Evolutionary conservation across 805 yeast genomes (phyloP).

Genomic region (Hanseniaspora nectarophila): DNA sequence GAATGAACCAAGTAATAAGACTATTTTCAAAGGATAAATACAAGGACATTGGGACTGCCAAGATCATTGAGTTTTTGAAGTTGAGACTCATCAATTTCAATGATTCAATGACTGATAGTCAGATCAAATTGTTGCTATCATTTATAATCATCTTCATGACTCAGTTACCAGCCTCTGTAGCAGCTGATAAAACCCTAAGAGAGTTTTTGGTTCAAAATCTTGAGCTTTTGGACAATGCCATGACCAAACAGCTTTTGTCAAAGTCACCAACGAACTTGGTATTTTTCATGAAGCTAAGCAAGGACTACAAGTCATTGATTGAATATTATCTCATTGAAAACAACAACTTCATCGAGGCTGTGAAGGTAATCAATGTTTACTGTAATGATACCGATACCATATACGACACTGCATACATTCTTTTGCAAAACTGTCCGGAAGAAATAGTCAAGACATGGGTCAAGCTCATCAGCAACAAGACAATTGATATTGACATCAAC

Average conservation of each 20-base stretch:
- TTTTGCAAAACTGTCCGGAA: conserved; percentile 56
- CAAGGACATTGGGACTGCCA: conserved; percentile 35
- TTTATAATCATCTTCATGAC: conserved; percentile 31
- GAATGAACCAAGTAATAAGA: conserved; percentile 45
- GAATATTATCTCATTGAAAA: conserved; percentile 48
- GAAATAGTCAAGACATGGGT: conserved; percentile 74
- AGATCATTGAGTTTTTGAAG: conserved; percentile 27
- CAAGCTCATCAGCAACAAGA: conserved; percentile 30
- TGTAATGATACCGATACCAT: conserved; percentile 39
- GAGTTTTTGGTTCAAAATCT: conserved; percentile 23
- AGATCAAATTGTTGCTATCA: conserved; percentile 25
- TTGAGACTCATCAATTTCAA: neutral
- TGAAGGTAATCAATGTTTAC: conserved; percentile 40
- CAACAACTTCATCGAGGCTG: conserved; percentile 64
- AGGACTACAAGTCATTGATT: conserved; percentile 59
- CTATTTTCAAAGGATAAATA: conserved; percentile 34
- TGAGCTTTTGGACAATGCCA: conserved; percentile 31
- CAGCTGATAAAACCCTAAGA: conserved; percentile 8
- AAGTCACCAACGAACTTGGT: conserved; percentile 54
- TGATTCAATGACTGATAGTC: conserved; percentile 22
- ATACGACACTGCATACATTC: conserved; percentile 56
- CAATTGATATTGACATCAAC: conserved; percentile 42
- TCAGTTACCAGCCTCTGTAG: neutral
- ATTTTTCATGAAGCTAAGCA: conserved; percentile 51
- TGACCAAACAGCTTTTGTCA: conserved; percentile 65